Evolutionary conservation across 495 filamentous ascomycete species (phyloP).

Genomic region (Thozetella sp.): DNA sequence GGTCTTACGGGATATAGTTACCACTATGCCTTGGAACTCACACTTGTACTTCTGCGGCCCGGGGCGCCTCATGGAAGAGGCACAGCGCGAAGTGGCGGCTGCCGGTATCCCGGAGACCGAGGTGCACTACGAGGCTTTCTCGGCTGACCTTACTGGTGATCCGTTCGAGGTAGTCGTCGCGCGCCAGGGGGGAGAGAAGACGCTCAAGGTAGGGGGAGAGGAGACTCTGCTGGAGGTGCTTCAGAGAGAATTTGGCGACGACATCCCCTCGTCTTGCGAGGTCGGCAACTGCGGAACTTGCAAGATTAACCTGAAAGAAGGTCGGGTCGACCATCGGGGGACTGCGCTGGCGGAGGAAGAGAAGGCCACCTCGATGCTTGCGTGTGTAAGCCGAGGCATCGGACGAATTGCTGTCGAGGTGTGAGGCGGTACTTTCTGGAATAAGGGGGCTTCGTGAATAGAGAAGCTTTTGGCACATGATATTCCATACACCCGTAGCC

Average conservation of each 20-base stretch:
- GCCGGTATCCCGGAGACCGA: conserved; percentile 40
- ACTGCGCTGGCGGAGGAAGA: conserved; percentile 46
- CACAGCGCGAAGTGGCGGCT: conserved; percentile 28
- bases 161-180: conserved; percentile 54
- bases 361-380: conserved; percentile 39
- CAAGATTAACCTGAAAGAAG: conserved; percentile 44
- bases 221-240: conserved; percentile 46
- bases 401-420: conserved; percentile 47
- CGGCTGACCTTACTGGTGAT: conserved; percentile 50
- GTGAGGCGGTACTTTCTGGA: no score
- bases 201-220: conserved; percentile 36
- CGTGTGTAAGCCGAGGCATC: conserved; percentile 50
- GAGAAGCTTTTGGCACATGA: no score
- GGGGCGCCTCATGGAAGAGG: conserved; percentile 48
- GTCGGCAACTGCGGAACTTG: conserved; percentile 65
- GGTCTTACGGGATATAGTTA: conserved; percentile 42
- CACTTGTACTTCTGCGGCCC: conserved; percentile 59
- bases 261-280: conserved; percentile 51
- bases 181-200: conserved; percentile 17
- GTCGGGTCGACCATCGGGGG: conserved; percentile 55
- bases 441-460: no score
- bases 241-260: conserved; percentile 34
- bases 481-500: no score
- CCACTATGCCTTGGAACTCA: conserved; percentile 41
- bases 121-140: conserved; percentile 59